These are phyloP conservation scores for Anthracocystis panici-leucophaei DNA, from an alignment of 1,284 basidiomycete species.

Conservation along the genomic window DNA sequence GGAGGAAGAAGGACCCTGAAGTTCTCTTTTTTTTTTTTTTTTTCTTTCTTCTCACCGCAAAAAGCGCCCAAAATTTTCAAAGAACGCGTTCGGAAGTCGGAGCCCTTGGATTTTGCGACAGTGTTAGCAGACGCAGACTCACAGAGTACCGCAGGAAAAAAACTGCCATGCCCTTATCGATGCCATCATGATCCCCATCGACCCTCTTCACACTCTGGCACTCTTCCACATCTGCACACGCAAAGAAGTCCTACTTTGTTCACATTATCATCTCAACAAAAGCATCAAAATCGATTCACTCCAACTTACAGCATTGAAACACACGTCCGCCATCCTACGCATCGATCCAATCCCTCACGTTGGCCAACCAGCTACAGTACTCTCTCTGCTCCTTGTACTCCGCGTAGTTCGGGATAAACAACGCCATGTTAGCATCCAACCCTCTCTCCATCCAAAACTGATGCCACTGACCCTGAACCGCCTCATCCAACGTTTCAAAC, in stretches of 20 bases:
- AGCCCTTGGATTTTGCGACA: neutral
- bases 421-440: constrained; percentile 81
- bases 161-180: neutral
- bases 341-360: constrained; percentile 87
- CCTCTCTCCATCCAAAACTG: constrained; percentile 86
- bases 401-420: constrained; percentile 69
- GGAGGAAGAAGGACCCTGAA: neutral
- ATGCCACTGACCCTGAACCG: constrained; percentile 87
- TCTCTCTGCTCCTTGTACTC: constrained; percentile 73
- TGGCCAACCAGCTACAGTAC: constrained; percentile 88
- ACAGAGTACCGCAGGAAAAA: neutral
- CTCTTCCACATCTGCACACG: too few relatives aligned
- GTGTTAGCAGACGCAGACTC: neutral
- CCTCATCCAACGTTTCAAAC: constrained; percentile 90
- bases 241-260: neutral
- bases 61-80: constrained; percentile 19
- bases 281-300: neutral
- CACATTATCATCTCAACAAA: neutral
- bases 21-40: neutral
- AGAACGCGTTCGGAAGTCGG: constrained; percentile 2
- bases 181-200: too few relatives aligned
- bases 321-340: constrained; percentile 38
- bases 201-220: neutral
- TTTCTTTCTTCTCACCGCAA: neutral
- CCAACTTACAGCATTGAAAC: neutral